Evolutionary conservation across 2,329 filamentous ascomycete genomes (phyloP).

Genomic region (Sphaerulina vaccinii): DNA sequence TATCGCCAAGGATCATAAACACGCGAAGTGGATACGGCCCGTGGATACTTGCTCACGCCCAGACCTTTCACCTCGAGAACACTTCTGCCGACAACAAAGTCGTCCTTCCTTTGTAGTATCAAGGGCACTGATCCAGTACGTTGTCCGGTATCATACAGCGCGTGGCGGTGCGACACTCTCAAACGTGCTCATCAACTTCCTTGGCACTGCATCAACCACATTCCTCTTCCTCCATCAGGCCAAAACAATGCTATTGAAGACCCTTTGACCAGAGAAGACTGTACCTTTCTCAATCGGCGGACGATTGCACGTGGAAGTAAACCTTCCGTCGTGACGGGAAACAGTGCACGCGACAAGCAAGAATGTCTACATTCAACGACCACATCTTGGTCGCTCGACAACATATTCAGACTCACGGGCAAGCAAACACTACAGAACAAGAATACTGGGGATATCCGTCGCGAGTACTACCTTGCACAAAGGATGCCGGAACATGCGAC

Average conservation of each 20-base stretch:
- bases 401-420: constrained; percentile 35
- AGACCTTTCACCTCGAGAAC: neutral
- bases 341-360: neutral
- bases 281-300: too few species aligned
- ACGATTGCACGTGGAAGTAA: constrained; percentile 2
- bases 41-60: constrained; percentile 8
- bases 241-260: constrained; percentile 7
- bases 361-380: neutral
- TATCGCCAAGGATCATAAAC: neutral
- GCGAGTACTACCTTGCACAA: constrained; percentile 57
- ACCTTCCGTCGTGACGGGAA: neutral
- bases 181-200: constrained; percentile 14
- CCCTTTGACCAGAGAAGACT: neutral
- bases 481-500: constrained; percentile 57
- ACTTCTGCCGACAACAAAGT: neutral
- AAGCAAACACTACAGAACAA: constrained; percentile 33
- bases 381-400: constrained; percentile 5
- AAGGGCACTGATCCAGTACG: constrained; percentile 1
- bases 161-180: constrained; percentile 4
- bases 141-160: neutral
- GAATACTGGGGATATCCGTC: constrained; percentile 60
- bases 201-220: constrained; percentile 5
- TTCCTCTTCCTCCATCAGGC: neutral
- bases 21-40: constrained; percentile 3
- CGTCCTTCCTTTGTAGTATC: neutral